A percentile compares a stretch with the other conserved stretches of the same genome.
Conservation (phyloP, 176 grass and related monocot species). For the Avena sativa region DNA sequence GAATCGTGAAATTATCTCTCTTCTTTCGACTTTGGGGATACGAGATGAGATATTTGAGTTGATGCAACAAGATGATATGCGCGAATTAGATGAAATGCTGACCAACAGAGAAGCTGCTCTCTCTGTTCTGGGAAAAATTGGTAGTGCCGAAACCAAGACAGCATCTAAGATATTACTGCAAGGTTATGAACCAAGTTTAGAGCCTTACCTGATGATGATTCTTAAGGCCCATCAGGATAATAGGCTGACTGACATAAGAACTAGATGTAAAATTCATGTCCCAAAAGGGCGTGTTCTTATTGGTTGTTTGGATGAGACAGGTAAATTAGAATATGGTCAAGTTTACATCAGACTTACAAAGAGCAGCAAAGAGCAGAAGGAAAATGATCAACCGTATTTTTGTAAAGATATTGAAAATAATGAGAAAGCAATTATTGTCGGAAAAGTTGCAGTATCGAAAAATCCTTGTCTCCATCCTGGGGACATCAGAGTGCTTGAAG, state of each 20-base stretch:
- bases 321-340: constrained; percentile 79
- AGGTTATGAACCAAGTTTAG: constrained; percentile 78
- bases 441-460: constrained; percentile 79
- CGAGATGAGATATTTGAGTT: constrained; percentile 79
- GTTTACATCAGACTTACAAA: constrained; percentile 81
- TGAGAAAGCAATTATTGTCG: constrained; percentile 61
- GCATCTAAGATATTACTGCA: constrained; percentile 69
- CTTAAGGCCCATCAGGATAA: constrained; percentile 76
- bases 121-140: constrained; percentile 64
- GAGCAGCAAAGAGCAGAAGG: constrained; percentile 68
- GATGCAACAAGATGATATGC: constrained; percentile 78
- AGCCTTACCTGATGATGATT: constrained; percentile 87
- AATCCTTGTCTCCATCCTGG: constrained; percentile 98
- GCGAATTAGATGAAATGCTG: constrained; percentile 73
- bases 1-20: constrained; percentile 90
- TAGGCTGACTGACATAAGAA: constrained; percentile 81
- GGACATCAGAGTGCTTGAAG: constrained; percentile 90
- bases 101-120: constrained; percentile 75
- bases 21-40: constrained; percentile 90
- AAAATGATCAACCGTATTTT: constrained; percentile 56
- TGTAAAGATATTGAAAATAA: constrained; percentile 50
- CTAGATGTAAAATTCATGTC: constrained; percentile 81
- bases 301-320: constrained; percentile 88
- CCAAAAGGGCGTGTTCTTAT: constrained; percentile 91
- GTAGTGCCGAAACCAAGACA: constrained; percentile 64